Evolutionary conservation across 129 eudicot genomes (phyloP), one percentile per base, ranked within the genome.

Genomic region (Chrysanthemum lavandulifolium): DNA sequence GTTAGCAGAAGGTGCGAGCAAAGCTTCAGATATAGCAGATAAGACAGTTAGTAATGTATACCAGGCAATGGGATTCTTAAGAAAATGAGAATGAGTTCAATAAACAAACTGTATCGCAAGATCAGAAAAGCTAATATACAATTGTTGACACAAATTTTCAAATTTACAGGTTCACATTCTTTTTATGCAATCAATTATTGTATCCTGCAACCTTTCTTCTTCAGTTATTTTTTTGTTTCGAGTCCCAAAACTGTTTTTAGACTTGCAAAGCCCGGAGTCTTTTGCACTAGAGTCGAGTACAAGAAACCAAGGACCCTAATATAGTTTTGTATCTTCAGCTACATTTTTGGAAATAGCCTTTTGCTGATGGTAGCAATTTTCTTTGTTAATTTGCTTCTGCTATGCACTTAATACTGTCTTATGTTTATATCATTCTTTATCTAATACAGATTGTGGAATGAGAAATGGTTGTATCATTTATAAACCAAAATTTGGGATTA

Each of bases 31-130:
- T 15, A 84, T 87, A 71, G 98, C 98, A 15, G 97, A 90, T 78
- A 78, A 57, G 72, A 86, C 91, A 70, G 85, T 88, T 53, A 67
- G 75, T 73, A 86, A 86, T 73, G 86, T 86, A 36, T 92, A 88
- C 68, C 95, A 91, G 72, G 96, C 97, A 71, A 91, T 91, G 96
- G 97, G 97, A 79, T 91, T 91, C 67, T 82, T 91, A 77, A 78
- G 76, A 62, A 79, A 94, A 82, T 83, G 82, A 84, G 49, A 55
- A 71, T 6, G 23, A 50, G 1, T 36, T 4, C 65, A 63, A n/a
- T 12, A 10, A 74, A 75, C 60, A 13, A 25, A 15, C 73, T 10
- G 43, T 18, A 76, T 59, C 43, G 12, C 29, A 11, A 16, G 69
- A 29, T 61, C 31, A 62, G 51, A 59, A 73, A 73, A 29, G 47